Evolutionary conservation across 1,139 yeast genomes (phyloP).

Genomic region (Yamadazyma sp.): DNA sequence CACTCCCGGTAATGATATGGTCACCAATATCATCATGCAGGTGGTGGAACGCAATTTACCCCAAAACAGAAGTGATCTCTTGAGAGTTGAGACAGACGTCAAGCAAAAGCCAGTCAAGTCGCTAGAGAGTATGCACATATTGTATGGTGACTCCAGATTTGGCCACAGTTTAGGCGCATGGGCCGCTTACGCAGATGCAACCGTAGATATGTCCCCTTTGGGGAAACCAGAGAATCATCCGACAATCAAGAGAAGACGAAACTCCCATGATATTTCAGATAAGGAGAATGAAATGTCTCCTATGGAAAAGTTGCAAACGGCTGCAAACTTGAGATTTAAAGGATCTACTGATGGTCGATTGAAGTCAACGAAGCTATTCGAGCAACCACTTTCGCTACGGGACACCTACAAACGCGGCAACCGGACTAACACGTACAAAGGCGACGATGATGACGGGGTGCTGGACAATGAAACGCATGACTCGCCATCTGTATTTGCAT

Average conservation of each 20-base stretch:
- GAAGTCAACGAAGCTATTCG: conserved; percentile 34
- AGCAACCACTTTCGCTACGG: conserved; percentile 23
- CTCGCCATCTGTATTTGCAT: conserved; percentile 30
- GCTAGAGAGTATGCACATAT: conserved; percentile 51
- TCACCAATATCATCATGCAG: conserved; percentile 56
- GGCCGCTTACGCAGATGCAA: conserved; percentile 67
- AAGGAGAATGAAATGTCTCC: conserved; percentile 5
- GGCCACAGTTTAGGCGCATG: conserved; percentile 64
- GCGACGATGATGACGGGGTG: conserved; percentile 6
- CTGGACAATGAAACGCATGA: conserved; percentile 21
- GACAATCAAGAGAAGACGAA: not conserved
- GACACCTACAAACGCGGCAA: conserved; percentile 9
- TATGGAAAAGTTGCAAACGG: conserved; percentile 8
- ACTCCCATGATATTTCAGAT: conserved; percentile 11
- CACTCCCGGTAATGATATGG: conserved; percentile 46
- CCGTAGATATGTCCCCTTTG: conserved; percentile 62
- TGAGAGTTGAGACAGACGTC: conserved; percentile 24
- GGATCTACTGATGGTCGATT: conserved; percentile 43
- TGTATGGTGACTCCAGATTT: conserved; percentile 62
- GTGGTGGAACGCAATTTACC: conserved; percentile 55
- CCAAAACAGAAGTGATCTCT: conserved; percentile 32
- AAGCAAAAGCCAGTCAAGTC: conserved; percentile 53
- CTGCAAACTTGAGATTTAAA: conserved; percentile 57
- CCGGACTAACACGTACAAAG: conserved; percentile 6
- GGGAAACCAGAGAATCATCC: conserved; percentile 36